Evolutionary conservation across 129 eudicot genomes (phyloP), one percentile per base, ranked within the genome.

Genomic region (Ambrosia trifida): DNA sequence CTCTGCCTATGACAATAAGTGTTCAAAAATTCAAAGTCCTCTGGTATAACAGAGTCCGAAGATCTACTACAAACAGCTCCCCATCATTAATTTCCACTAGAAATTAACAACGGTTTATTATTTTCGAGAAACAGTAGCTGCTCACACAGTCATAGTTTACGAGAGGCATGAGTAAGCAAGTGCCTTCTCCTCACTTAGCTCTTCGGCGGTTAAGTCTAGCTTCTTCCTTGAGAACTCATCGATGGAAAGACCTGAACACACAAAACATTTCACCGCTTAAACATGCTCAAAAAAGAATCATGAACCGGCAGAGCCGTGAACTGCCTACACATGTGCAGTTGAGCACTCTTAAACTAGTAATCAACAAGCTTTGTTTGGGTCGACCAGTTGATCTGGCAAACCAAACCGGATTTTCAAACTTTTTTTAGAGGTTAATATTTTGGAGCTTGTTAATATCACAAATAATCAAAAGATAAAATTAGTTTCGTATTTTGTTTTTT

Each of bases 151-250:
- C 16, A 63, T 65, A 52, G 76, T 63, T 45, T 80, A 93, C 49
- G 95, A 64, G n/a, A 95, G 88, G 68, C 99, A 95, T 7, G 99
- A 95, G 90, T 90, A 95, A 54, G 99, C 99, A 79, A 95, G 82
- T 40, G 85, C 83, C 80, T 95, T 95, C 47, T 95, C 99, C 86
- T 95, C 99, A 2, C 74, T 81, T 31, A 95, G 96, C 72, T 95
- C 99, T 64, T 85, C 83, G 47, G 93, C 99, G 1, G 99, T 95
- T 79, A 81, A 83, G 78, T 95, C 97, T 85, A 95, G 72, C 82
- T 95, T 95, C 88, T 87, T 85, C 89, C 99, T 87, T 33, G 99
- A 95, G 62, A 83, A 75, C 71, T 90, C 97, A 12, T 95, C 97
- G 40, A 95, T 88, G n/a, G 94, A 79, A 62, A 95, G 99, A 62